Conservation (phyloP, 164 flowering plant species). For the Liquidambar formosana region DNA sequence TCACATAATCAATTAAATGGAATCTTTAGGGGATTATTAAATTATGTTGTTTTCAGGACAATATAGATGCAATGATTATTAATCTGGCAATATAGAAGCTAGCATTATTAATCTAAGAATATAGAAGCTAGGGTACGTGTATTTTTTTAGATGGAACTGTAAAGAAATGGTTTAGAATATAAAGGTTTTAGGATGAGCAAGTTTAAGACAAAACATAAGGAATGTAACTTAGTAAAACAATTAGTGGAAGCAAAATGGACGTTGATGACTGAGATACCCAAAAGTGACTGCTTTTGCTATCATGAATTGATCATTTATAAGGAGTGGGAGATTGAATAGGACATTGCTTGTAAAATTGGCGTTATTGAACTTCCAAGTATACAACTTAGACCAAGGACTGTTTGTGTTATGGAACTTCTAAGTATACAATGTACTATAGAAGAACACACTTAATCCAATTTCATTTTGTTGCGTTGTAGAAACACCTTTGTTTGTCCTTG, state of each 20-base stretch:
- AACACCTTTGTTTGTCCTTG: no score
- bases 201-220: background rate
- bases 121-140: background rate
- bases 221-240: background rate
- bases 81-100: no score
- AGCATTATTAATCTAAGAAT: no score
- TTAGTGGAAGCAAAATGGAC: background rate
- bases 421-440: no score
- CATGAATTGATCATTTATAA: background rate
- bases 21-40: no score
- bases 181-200: background rate
- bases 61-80: no score
- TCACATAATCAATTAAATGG: background rate
- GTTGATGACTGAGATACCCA: background rate
- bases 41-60: no score
- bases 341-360: background rate
- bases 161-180: background rate
- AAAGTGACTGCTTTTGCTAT: background rate
- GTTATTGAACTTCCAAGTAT: background rate
- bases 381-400: no score
- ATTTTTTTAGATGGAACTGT: background rate
- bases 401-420: no score
- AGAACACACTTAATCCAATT: no score
- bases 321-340: background rate
- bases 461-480: no score